phyloP scores from a whole-genome alignment of 805 yeast genomes.

The Cyberlindnera saturnus region DNA sequence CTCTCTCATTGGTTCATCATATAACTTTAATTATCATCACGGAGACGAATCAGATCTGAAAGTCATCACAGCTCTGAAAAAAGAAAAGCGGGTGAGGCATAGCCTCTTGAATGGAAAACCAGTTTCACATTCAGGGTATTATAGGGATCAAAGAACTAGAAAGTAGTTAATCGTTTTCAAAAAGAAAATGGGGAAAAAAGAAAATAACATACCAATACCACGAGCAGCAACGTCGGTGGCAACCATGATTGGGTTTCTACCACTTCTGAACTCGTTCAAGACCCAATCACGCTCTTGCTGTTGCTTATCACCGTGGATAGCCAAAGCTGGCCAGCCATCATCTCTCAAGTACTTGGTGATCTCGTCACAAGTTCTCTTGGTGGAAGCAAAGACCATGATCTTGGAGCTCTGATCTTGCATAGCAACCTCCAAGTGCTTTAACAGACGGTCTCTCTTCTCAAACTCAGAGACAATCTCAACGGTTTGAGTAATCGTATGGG shows the following conservation, averaged over 20 bases:
- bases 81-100: neutral
- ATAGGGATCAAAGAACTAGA: conserved; percentile 17
- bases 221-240: conserved; percentile 99
- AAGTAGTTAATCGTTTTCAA: conserved; percentile 14
- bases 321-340: conserved; percentile 98
- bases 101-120: conserved; percentile 1
- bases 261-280: conserved; percentile 82
- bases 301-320: conserved; percentile 97
- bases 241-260: conserved; percentile 94
- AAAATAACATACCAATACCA: conserved; percentile 84
- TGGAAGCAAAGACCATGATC: conserved; percentile 87
- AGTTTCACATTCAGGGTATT: conserved; percentile 1
- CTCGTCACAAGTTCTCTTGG: conserved; percentile 97
- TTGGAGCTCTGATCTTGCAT: conserved; percentile 67
- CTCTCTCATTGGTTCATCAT: conserved; percentile 1
- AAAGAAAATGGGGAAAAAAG: conserved; percentile 1
- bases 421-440: conserved; percentile 77
- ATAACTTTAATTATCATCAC: conserved; percentile 3
- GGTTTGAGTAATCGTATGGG: conserved; percentile 90
- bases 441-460: conserved; percentile 89
- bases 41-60: conserved; percentile 1
- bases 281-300: conserved; percentile 99
- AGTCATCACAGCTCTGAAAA: conserved; percentile 1
- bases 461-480: conserved; percentile 88
- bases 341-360: conserved; percentile 85